These are phyloP conservation scores for Leccinum olivaceoglutinosum DNA, from an alignment of 1,284 basidiomycete genomes.

Conservation along the genomic window DNA sequence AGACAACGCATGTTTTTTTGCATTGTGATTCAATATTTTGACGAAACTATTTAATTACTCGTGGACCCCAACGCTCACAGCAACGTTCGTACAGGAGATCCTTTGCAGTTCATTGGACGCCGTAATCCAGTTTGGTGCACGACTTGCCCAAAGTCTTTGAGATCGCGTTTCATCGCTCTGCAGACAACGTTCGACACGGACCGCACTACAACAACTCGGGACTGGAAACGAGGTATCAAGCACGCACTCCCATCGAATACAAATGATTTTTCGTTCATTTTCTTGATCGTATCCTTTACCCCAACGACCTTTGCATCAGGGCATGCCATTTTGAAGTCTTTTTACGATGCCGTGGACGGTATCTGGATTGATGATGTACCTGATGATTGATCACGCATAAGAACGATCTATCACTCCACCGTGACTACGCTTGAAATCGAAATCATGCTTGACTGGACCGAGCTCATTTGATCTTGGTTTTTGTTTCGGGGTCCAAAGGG, in stretches of 20 bases:
- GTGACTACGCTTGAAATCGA: background rate
- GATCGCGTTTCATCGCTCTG: too few species aligned
- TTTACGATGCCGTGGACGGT: conserved; percentile 46
- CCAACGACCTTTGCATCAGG: conserved; percentile 74
- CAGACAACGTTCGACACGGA: background rate
- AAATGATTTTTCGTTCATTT: conserved; percentile 38
- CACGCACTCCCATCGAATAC: conserved; percentile 57
- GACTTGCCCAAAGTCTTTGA: too few species aligned
- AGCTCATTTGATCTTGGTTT: conserved; percentile 59
- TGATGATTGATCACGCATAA: conserved; percentile 20
- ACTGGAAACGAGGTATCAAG: background rate
- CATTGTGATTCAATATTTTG: too few species aligned
- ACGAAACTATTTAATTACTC: too few species aligned
- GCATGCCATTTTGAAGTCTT: conserved; percentile 69
- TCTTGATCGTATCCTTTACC: conserved; percentile 48
- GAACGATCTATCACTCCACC: background rate
- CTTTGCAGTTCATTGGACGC: too few species aligned
- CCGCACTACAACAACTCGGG: background rate
- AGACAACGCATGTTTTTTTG: too few species aligned
- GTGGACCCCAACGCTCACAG: too few species aligned
- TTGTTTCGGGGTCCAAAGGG: conserved; percentile 70
- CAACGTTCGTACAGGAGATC: too few species aligned
- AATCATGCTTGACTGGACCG: conserved; percentile 65
- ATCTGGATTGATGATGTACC: conserved; percentile 65
- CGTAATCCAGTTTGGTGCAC: too few species aligned